A percentile compares a stretch with the other conserved stretches of the same genome.
Conservation (phyloP, 2,329 filamentous ascomycete genomes). For the Pseudopyrenochaeta lycopersici region DNA sequence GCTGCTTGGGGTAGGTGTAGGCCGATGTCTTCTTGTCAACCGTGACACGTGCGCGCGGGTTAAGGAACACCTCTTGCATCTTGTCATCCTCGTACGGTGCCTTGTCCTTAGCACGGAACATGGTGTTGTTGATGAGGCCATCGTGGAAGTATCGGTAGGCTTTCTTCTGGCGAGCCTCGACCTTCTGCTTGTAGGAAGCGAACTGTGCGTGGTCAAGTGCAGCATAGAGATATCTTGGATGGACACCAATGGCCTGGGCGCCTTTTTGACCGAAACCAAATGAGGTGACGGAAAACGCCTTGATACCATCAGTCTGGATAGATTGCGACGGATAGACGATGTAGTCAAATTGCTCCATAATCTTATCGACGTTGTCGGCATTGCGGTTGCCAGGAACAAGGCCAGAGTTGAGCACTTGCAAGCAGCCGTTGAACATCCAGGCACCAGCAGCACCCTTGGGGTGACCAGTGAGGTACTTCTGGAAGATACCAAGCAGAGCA, state of each 20-base stretch:
- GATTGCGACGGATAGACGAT: slow-evolving; percentile 95
- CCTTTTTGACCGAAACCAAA: slow-evolving; percentile 99
- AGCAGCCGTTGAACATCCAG: slow-evolving; percentile 99
- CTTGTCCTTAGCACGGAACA: slow-evolving; percentile 95
- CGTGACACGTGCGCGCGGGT: slow-evolving; percentile 87
- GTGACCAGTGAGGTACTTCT: slow-evolving; percentile 98
- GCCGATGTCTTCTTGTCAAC: slow-evolving; percentile 86
- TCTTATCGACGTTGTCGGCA: slow-evolving; percentile 93
- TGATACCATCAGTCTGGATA: slow-evolving; percentile 97
- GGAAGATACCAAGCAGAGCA: slow-evolving; percentile 95
- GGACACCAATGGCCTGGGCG: slow-evolving; percentile 94
- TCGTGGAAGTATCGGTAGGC: slow-evolving; percentile 99
- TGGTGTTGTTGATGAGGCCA: slow-evolving; percentile 94
- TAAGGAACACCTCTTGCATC: slow-evolving; percentile 87
- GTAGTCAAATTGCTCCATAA: slow-evolving; percentile 98
- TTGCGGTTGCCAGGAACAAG: slow-evolving; percentile 97
- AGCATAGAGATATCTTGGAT: slow-evolving; percentile 94
- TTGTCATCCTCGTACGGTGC: slow-evolving; percentile 90
- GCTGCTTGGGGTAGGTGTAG: slow-evolving; percentile 71
- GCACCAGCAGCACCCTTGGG: slow-evolving; percentile 99
- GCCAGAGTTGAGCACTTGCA: slow-evolving; percentile 94
- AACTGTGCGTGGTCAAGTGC: slow-evolving; percentile 90
- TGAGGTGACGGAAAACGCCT: slow-evolving; percentile 98
- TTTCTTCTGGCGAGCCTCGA: slow-evolving; percentile 95
- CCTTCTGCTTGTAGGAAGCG: slow-evolving; percentile 83